Base-by-base conservation (phyloP, 2,329 filamentous ascomycete species). In the Didymella exigua region DNA sequence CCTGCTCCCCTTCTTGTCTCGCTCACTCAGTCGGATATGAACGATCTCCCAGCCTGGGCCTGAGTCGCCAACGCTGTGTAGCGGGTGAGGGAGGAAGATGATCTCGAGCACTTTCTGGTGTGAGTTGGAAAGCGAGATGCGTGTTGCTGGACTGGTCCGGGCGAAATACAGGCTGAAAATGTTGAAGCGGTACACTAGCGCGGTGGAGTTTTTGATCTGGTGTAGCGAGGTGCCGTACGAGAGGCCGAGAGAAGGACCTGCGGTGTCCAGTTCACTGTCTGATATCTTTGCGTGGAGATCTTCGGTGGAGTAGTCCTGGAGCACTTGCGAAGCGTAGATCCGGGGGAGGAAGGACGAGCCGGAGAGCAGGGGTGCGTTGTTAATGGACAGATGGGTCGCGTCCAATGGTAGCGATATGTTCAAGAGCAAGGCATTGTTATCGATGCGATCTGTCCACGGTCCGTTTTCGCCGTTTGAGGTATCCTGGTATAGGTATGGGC, bases 401-500 rank as follows among this genome's bases (percentile, higher is more conserved):
- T 61, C 60, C 54, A 63, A 70, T 18, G 71, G 66, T 3, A 74
- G 66, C 36, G 57, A 65, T 41, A 74, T 63, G 46, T 74, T 73
- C 1, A 74, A 45, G 5, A 74, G 65, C 43, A 74, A 48, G 46
- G 67, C 67, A 44, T 70, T 74, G 5, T 64, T 49, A 40, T 72
- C 68, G 16, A 62, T 53, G 26, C 62, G 62, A 37, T 62, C 46
- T 21, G 48, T 49, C 71, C 71, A 74, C 4, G 60, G 58, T 33
- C 57, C 63, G 42, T 70, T 47, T 9, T 40, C 54, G 18, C 67
- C 69, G 23, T 60, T 47, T 0, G 67, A 69, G 1, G 65, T 67
- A 51, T 72, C 69, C 37, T 72, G 68, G 36, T 65, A 67, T 21
- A 74, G 42, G 34, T 69, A 73, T 4, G 71, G 70, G 54, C 71